Evolutionary conservation across 805 yeast species (phyloP).

Genomic region (Suhomyces kilbournensis): DNA sequence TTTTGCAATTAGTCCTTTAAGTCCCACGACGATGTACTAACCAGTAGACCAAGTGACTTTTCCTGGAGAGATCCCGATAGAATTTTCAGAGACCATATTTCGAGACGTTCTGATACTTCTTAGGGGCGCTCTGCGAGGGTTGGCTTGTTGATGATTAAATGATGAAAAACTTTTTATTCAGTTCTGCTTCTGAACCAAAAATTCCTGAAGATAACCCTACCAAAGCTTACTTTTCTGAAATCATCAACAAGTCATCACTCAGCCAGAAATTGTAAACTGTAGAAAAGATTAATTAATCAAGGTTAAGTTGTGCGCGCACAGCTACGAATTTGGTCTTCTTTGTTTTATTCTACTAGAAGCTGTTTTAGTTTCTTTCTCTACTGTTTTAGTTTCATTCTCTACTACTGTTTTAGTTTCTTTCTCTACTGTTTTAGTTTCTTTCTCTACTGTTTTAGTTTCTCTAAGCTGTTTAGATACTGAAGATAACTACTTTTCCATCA

Average conservation of each 20-base stretch:
- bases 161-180: constrained; percentile 68
- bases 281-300: neutral
- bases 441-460: no score
- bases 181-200: constrained; percentile 95
- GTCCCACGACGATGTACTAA: neutral
- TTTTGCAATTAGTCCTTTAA: neutral
- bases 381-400: no score
- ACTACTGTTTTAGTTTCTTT: no score
- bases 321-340: no score
- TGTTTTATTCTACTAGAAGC: no score
- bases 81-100: neutral
- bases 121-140: constrained; percentile 1
- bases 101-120: neutral
- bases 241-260: neutral
- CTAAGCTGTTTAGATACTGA: no score
- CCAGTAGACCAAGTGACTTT: neutral
- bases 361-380: no score
- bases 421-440: no score
- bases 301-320: neutral
- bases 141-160: constrained; percentile 20
- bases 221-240: constrained; percentile 56
- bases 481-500: constrained; percentile 89
- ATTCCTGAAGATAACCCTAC: constrained; percentile 70
- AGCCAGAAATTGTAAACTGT: neutral
- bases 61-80: constrained; percentile 1